phyloP scores from a whole-genome alignment of 2,329 filamentous ascomycete species.

The Didymella keratinophila region DNA sequence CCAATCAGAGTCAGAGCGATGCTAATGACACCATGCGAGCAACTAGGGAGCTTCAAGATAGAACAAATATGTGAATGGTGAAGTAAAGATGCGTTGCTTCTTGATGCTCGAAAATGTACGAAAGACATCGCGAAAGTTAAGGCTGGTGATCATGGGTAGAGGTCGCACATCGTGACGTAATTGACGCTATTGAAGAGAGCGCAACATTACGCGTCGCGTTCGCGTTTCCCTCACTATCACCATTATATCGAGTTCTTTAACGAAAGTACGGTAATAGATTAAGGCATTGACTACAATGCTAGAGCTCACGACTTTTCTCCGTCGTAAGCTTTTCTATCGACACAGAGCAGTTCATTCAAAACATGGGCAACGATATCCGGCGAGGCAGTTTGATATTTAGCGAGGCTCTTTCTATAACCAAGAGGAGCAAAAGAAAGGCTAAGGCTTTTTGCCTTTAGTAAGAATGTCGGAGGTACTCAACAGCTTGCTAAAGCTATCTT shows the following conservation, averaged over 20 bases:
- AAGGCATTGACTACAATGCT: neutral
- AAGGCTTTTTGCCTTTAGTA: no score
- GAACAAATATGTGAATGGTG: no score
- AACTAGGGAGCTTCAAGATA: neutral
- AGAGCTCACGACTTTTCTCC: no score
- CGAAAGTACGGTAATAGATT: neutral
- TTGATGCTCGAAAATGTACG: neutral
- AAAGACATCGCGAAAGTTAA: no score
- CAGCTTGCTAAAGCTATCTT: no score
- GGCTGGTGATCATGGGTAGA: neutral
- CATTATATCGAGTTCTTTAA: neutral
- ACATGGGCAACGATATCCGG: no score
- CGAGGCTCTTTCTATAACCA: no score
- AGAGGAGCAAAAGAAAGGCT: no score
- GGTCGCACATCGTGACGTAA: neutral
- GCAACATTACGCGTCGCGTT: neutral
- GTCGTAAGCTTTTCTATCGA: no score
- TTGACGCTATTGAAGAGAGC: neutral
- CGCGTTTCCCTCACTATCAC: neutral
- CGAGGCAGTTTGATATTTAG: no score
- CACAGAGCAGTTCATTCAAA: no score
- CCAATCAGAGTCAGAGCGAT: constrained; percentile 6
- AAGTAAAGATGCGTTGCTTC: neutral
- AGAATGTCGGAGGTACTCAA: no score
- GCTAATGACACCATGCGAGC: neutral